Percentiles rank a stretch among this genome's conserved stretches.
These are phyloP conservation scores for barrel medic (Medicago truncatula) DNA, from an alignment of 306 rosid genomes.

Conservation along the genomic window DNA sequence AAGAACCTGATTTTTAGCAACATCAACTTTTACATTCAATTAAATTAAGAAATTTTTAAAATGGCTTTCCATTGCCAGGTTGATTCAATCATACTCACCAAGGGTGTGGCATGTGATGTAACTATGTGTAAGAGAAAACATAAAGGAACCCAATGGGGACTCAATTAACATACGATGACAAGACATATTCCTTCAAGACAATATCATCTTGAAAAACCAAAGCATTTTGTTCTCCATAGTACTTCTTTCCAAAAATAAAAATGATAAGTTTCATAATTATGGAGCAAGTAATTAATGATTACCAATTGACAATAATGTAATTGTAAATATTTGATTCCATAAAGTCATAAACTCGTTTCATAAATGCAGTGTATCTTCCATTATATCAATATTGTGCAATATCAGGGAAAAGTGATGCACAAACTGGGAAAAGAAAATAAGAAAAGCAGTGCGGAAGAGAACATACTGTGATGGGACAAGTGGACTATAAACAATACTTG, in stretches of 20 bases:
- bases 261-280: constrained; percentile 9
- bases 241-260: constrained; percentile 15
- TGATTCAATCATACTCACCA: constrained; percentile 17
- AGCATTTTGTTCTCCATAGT: constrained; percentile 25
- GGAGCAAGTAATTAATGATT: constrained; percentile 4
- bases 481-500: constrained; percentile 88
- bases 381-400: constrained; percentile 13
- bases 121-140: constrained; percentile 17
- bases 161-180: neutral
- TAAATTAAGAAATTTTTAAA: constrained; percentile 16
- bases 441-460: constrained; percentile 50
- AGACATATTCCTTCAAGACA: constrained; percentile 34
- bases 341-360: neutral
- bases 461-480: constrained; percentile 96
- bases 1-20: neutral
- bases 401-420: neutral
- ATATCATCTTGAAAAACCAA: constrained; percentile 32
- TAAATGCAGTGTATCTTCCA: neutral
- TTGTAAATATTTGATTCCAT: neutral
- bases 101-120: constrained; percentile 10
- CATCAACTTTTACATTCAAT: constrained; percentile 23
- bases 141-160: neutral
- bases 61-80: constrained; percentile 11
- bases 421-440: constrained; percentile 14
- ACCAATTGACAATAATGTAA: constrained; percentile 1